Conservation (phyloP, 2,329 filamentous ascomycete species). For the Ophiostoma piceae region DNA sequence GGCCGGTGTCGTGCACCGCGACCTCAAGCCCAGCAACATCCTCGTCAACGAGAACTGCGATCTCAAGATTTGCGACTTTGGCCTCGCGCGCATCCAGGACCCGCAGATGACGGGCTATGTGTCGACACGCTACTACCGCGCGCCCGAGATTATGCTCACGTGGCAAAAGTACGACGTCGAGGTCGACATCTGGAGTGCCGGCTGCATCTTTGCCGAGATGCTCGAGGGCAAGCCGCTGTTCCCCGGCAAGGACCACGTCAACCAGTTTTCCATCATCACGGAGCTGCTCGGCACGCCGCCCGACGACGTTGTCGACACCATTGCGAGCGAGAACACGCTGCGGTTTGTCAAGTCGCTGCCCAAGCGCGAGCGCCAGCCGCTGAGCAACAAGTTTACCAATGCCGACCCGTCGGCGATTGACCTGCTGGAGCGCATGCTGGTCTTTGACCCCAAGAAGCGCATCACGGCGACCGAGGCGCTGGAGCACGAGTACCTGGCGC, state of each 20-base stretch:
- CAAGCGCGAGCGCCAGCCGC: conserved; percentile 83
- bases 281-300: conserved; percentile 93
- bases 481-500: conserved; percentile 85
- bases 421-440: conserved; percentile 91
- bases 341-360: conserved; percentile 96
- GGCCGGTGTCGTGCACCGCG: conserved; percentile 92
- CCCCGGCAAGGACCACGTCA: conserved; percentile 98
- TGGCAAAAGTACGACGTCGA: conserved; percentile 99
- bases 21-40: conserved; percentile 98
- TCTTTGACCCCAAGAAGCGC: conserved; percentile 96
- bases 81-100: conserved; percentile 93
- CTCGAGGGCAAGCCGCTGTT: conserved; percentile 96
- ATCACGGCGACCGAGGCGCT: conserved; percentile 82
- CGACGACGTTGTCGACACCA: conserved; percentile 97
- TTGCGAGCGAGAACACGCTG: conserved; percentile 96
- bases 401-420: conserved; percentile 84
- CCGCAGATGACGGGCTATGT: conserved; percentile 99
- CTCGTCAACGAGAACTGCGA: conserved; percentile 99
- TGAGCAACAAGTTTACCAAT: conserved; percentile 89
- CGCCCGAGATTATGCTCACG: conserved; percentile 98
- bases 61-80: conserved; percentile 98
- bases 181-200: conserved; percentile 98
- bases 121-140: conserved; percentile 96
- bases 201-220: conserved; percentile 99
- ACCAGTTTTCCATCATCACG: conserved; percentile 99